These are phyloP conservation scores for Ceraceosorus bombacis DNA, from an alignment of 1,284 basidiomycete genomes.

Conservation along the genomic window DNA sequence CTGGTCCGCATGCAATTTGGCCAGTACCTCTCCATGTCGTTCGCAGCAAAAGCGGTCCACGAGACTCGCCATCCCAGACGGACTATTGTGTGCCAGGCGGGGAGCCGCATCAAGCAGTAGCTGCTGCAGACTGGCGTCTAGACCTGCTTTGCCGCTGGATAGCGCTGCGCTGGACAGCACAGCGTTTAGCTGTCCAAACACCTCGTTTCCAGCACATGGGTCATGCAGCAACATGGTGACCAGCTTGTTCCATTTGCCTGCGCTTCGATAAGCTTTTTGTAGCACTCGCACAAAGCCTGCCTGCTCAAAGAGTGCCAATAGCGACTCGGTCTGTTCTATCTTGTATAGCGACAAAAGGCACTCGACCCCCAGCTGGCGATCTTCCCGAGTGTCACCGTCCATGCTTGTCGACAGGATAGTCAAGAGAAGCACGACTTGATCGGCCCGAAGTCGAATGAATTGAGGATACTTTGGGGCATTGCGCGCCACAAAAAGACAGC, in stretches of 20 bases:
- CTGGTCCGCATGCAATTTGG: constrained; percentile 49
- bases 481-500: constrained; percentile 90
- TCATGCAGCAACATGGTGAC: constrained; percentile 71
- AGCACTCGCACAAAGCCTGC: constrained; percentile 88
- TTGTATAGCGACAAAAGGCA: constrained; percentile 88
- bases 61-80: constrained; percentile 46
- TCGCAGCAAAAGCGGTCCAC: constrained; percentile 57
- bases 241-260: constrained; percentile 67
- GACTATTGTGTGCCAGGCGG: constrained; percentile 24
- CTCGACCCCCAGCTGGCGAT: constrained; percentile 89
- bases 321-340: constrained; percentile 65
- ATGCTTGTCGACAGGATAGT: constrained; percentile 66
- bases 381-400: constrained; percentile 63
- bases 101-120: constrained; percentile 59
- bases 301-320: constrained; percentile 65
- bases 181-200: constrained; percentile 62
- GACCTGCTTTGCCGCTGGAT: constrained; percentile 12
- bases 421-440: constrained; percentile 67
- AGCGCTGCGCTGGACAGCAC: constrained; percentile 54
- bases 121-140: constrained; percentile 21
- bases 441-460: constrained; percentile 66
- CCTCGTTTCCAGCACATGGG: constrained; percentile 58
- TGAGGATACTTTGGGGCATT: constrained; percentile 96
- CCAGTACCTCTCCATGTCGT: constrained; percentile 56
- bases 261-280: constrained; percentile 67